Conservation (phyloP, 176 grass and related monocot species). For the bread wheat (Triticum aestivum) region IWGSC_CS_RefSeq_v2.1 NC_057795.1:105185057-105185556, state of each 20-base stretch:
- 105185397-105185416: background rate
- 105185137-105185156: background rate
- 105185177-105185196: background rate
- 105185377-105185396: background rate
- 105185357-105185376: background rate
- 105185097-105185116: background rate
- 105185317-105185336: background rate
- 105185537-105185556: background rate
- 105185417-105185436: background rate
- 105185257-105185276: background rate
- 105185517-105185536: rapidly evolving
- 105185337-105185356: background rate
- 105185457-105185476: background rate
- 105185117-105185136: background rate
- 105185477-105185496: background rate
- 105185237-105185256: background rate
- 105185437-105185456: background rate
- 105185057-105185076: background rate
- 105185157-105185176: background rate
- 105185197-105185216: background rate
- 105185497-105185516: background rate
- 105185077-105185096: background rate
- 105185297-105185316: no score
- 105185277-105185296: background rate
- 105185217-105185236: background rate